Conservation (phyloP, 495 filamentous ascomycete species). For the Aspergillus panamensis region DNA sequence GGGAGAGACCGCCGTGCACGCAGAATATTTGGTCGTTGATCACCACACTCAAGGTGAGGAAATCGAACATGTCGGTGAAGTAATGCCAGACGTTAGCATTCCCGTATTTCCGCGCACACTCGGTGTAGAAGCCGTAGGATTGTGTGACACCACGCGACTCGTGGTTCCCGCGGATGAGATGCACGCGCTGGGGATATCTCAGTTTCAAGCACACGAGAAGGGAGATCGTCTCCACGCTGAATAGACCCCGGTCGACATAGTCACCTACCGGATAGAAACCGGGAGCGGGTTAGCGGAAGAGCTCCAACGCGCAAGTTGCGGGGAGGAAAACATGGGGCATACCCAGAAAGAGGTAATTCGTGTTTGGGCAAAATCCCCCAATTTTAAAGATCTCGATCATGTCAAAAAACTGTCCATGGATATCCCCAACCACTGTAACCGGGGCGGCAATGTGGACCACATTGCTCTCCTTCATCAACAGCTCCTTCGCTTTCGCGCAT, state of each 20-base stretch:
- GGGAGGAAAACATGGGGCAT: conserved; percentile 22
- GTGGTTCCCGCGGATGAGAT: conserved; percentile 94
- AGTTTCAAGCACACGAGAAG: conserved; percentile 93
- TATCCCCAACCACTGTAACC: conserved; percentile 97
- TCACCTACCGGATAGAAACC: conserved; percentile 56
- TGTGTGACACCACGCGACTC: conserved; percentile 96
- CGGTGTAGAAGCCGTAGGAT: conserved; percentile 98
- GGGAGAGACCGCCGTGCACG: conserved; percentile 92
- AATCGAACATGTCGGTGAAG: conserved; percentile 99
- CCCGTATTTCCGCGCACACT: conserved; percentile 95
- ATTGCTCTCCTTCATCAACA: conserved; percentile 99
- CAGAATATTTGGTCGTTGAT: conserved; percentile 99
- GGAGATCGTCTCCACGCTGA: conserved; percentile 96
- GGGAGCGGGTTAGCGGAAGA: conserved; percentile 2
- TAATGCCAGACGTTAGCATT: conserved; percentile 99
- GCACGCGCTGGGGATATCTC: conserved; percentile 85
- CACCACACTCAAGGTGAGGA: conserved; percentile 90
- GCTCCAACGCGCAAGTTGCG: too few relatives aligned
- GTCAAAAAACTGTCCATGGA: conserved; percentile 98
- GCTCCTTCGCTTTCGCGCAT: conserved; percentile 97
- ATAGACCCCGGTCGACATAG: conserved; percentile 95
- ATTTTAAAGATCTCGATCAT: conserved; percentile 99
- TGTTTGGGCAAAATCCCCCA: conserved; percentile 92
- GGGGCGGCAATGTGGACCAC: conserved; percentile 95
- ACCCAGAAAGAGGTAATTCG: conserved; percentile 97